Conservation (phyloP, 176 grass and related monocot genomes). For the Carex kokanica region DNA sequence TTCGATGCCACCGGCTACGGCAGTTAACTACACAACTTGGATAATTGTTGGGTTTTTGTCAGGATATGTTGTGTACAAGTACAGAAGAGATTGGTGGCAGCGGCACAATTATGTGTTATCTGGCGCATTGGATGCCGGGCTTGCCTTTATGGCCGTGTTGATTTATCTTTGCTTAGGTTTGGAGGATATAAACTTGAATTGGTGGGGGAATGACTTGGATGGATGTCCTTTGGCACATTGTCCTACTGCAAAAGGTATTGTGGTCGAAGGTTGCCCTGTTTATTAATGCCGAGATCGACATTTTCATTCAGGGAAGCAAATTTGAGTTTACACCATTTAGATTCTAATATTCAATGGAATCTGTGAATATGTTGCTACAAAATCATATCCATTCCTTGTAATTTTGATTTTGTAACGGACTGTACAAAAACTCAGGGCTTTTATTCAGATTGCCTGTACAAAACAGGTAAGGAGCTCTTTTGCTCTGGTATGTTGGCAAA, state of each 20-base stretch:
- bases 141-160: constrained; percentile 88
- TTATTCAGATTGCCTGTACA: neutral
- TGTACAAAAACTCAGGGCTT: neutral
- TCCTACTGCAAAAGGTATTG: constrained; percentile 68
- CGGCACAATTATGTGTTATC: constrained; percentile 89
- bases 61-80: constrained; percentile 81
- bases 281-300: constrained; percentile 10
- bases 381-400: neutral
- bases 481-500: neutral
- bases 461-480: neutral
- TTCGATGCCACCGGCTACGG: constrained; percentile 75
- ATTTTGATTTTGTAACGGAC: neutral
- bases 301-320: neutral
- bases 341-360: constrained; percentile 3
- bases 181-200: constrained; percentile 62
- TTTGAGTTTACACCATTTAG: neutral
- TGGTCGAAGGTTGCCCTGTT: constrained; percentile 67
- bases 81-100: constrained; percentile 79
- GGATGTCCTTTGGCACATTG: constrained; percentile 78
- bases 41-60: constrained; percentile 77
- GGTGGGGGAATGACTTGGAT: constrained; percentile 90
- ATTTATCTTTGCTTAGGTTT: constrained; percentile 77
- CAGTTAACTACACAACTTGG: constrained; percentile 89
- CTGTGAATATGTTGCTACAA: neutral
- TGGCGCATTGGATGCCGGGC: constrained; percentile 75